Conservation (phyloP, 805 yeast species). For the Millerozyma acaciae region DNA sequence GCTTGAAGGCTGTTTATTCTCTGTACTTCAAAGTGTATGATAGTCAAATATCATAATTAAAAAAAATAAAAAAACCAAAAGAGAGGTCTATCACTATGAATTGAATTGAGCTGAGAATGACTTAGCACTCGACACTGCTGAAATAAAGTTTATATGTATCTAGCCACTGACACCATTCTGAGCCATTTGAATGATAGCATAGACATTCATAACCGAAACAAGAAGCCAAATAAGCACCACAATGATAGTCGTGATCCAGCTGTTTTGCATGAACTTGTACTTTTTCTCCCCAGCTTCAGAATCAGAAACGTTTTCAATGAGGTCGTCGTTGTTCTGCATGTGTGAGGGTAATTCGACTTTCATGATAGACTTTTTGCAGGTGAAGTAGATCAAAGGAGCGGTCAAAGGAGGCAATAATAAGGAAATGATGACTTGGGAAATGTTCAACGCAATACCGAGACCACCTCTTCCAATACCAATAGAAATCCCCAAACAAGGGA, state of each 20-base stretch:
- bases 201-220: slow-evolving; percentile 67
- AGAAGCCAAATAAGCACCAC: slow-evolving; percentile 66
- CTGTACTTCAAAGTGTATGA: too few species aligned
- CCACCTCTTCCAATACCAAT: slow-evolving; percentile 72
- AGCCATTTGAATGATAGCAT: slow-evolving; percentile 45
- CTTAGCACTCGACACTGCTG: too few species aligned
- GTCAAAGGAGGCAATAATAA: slow-evolving; percentile 78
- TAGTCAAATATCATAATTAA: too few species aligned
- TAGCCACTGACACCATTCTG: slow-evolving; percentile 23
- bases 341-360: slow-evolving; percentile 37
- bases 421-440: slow-evolving; percentile 83
- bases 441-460: slow-evolving; percentile 65
- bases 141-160: too few species aligned
- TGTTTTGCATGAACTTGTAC: slow-evolving; percentile 57
- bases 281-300: slow-evolving; percentile 15
- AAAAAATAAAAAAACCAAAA: too few species aligned
- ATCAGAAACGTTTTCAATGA: slow-evolving; percentile 10
- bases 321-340: slow-evolving; percentile 1
- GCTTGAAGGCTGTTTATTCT: too few species aligned
- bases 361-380: slow-evolving; percentile 70
- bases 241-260: slow-evolving; percentile 49
- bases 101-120: too few species aligned
- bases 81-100: too few species aligned
- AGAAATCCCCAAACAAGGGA: slow-evolving; percentile 77
- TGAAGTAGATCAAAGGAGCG: slow-evolving; percentile 82